Evolutionary conservation across 2,329 filamentous ascomycete genomes (phyloP), one percentile per base, ranked within the genome.

Genomic region (Raffaelea deltoideospora): DNA sequence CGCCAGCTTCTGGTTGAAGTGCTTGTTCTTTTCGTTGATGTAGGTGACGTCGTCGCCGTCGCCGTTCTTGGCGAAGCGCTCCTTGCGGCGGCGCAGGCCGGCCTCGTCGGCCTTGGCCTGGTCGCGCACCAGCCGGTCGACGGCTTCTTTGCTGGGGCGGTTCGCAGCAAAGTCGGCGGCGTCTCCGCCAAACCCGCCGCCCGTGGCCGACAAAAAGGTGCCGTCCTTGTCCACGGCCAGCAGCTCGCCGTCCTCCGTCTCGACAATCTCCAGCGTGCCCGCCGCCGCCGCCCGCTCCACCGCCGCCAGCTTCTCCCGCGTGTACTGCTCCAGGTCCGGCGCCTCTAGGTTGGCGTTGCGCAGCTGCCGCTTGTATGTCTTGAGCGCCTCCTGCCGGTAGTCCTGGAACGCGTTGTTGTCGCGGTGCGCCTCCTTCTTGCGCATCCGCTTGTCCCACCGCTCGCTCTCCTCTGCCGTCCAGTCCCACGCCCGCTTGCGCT

Each of bases 1-100:
- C 37, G 80, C 69, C 57, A 98, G 65, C 64, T 98, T 96, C 64
- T 93, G 78, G 74, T 98, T 98, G 66, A 98, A 98, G 68, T 95
- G 86, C 69, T 96, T 96, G 69, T 98, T 98, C 79, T 98, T 95
- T 62, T 95, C 86, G 62, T 98, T 98, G 72, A 98, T 98, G 60
- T 94, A 96, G 8, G 88, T 96, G 49, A 96, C 82, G 58, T 98
- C 90, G 21, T 76, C 79, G 33, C 87, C 82, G 44, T 93, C 86
- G 40, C 87, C 85, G 43, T 78, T 79, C 54, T 77, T 72, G 11
- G 74, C 72, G 54, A 81, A 76, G 37, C 86, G 70, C 46, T 92
- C 84, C 54, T 73, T 77, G 49, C 86, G 70, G 65, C 92, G 92
- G 69, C 87, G 92, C 51, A 93, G 53, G 35, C 86, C 69, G 36